Evolutionary conservation across 2,329 filamentous ascomycete genomes (phyloP), one percentile per base, ranked within the genome.

Genomic region (Ophiosphaerella korrae): DNA sequence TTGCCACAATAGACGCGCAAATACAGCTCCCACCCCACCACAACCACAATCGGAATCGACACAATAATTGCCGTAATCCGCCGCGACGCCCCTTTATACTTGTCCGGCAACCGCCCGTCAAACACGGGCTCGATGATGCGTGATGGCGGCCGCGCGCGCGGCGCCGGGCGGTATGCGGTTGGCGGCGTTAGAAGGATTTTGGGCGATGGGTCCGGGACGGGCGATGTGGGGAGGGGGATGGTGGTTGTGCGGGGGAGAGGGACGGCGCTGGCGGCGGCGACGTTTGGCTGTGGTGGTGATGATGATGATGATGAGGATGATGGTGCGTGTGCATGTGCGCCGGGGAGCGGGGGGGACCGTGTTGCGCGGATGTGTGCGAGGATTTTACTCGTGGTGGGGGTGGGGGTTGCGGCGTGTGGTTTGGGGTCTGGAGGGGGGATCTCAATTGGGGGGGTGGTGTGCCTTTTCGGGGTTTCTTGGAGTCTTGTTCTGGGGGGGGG

Each of bases 31-130:
- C 55, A 71, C 16, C 71, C 64, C 29, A 66, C 55, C 18, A 75
- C 71, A 9, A 74, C 24, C 0, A 71, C 55, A 29, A 75, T 46
- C 1, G 72, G 72, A 29, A 73, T 48, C 8, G 64, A 67, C 7
- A 74, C 71, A 5, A 74, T 72, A 5, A 74, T 70, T 11, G 63
- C 59, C 29, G 64, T 68, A 1, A 74, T 58, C 1, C 68, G 50
- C 2, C 71, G 55, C 39, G 63, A 66, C 1, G 68, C 66, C 3
- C 63, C 60, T 43, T 66, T 66, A 60, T 74, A 75, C 37, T 72
- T 70, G 1, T 53, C 41, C 14, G 66, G 65, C 16, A 72, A 44
- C 5, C 52, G 48, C 9, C 56, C 60, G 32, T 66, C 54, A 1
- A 53, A 50, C 3, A 46, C 58, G 9, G 63, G 63, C 45, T 66